Evolutionary conservation across 306 rosid species (phyloP), one percentile per base, ranked within the genome.

Genomic region (Medicago ruthenica): DNA sequence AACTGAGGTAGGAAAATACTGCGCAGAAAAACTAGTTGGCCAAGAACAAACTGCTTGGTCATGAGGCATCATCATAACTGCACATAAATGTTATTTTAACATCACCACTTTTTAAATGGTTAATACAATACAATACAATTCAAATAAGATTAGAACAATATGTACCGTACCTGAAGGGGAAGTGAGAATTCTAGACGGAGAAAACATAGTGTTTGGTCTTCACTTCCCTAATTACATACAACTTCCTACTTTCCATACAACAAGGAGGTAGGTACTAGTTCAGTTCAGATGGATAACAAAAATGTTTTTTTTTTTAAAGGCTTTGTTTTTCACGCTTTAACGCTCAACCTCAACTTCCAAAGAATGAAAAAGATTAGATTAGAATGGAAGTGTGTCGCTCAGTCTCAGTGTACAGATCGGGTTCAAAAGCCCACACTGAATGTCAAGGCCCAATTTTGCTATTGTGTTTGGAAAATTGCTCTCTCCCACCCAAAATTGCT

Each of bases 1-100:
- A 88, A 90, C 90, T 1, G 96, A 89, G 40, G 91, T 84, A 61
- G 89, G 86, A 84, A 90, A 87, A 76, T 83, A 86, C 53, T 83
- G 92, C 10, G 89, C 70, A 41, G 87, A 68, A 70, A 76, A 82
- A 79, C 77, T 76, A 79, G 89, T 60, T 36, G 90, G 80, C 70
- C 77, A 50, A 18, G 87, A 83, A 55, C 83, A 40, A 68, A 86
- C 79, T 21, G 80, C 83, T 76, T 89, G 97, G 41, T 91, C 93
- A 81, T 74, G 86, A 58, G 86, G 82, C 87, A 82, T 75, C 82
- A 75, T 80, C 82, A 75, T 79, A 77, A 83, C 93, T 86, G 89
- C 81, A 89, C 55, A 53, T 4, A 6, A 7, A 53, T 16, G 59
- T 0, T 53, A 53, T 17, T 53, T 8, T 1, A 53, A 53, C 59